Base-by-base conservation (phyloP, 345 rosid genomes). In the Salix purpurea region DNA sequence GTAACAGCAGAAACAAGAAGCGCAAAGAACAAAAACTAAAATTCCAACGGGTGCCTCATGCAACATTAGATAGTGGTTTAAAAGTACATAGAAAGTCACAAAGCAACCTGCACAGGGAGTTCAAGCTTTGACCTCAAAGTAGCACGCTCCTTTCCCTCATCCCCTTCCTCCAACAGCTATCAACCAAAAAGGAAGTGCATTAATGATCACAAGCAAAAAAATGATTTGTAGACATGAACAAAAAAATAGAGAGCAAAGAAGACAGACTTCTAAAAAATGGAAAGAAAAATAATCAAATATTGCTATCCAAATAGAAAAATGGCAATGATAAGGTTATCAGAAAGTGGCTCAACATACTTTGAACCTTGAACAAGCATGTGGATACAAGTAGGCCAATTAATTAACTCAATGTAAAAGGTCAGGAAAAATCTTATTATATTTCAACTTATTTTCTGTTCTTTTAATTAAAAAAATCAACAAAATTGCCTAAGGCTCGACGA, bases 101-200 rank as follows among this genome's bases (percentile, higher is more conserved):
- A 76, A 83, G 83, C 80, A 84, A 96, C 99, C 98, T 94, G 98
- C 76, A 94, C 97, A 42, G 99, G 98, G 70, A 96, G 97, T 87
- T 96, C 99, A 86, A 96, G 99, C 88, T 96, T 96, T 80, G 97
- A 87, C 87, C 96, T 91, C 85, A 94, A 81, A 30, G 95, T 84
- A 80, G 89, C 87, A 60, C 89, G 92, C 82, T 90, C 97, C 84
- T 87, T 96, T 77, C 99, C 98, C 81, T 92, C 98, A 83, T 92
- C 95, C 76, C 93, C 93, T 84, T 96, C 98, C 82, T 94, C 97
- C 90, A 96, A 81, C 78, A 96, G 82, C 99, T 96, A 81, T 65
- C 69, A 83, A 54, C 73, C 44, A 69, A 74, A 76, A 76, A 73
- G 24, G 72, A 72, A 79, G 76, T 65, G 34, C 39, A 80, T 65